Conservation (phyloP, 2,329 filamentous ascomycete species). For the Beauveria sp. region DNA sequence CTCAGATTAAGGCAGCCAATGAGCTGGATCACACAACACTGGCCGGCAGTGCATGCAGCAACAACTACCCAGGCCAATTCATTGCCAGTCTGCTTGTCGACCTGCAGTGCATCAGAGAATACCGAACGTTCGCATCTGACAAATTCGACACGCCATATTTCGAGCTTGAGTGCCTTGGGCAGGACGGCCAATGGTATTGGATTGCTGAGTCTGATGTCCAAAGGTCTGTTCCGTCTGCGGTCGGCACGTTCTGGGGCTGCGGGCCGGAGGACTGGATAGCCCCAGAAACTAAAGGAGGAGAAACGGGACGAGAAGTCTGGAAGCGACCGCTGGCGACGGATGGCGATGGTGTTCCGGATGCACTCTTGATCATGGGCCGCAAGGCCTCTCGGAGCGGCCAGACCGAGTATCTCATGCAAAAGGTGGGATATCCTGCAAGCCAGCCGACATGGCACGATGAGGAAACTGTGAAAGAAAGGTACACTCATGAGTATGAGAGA, state of each 20-base stretch:
- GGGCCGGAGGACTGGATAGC: not conserved
- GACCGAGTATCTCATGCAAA: not conserved
- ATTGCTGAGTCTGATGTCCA: not conserved
- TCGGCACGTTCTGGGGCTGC: slow-evolving; percentile 1
- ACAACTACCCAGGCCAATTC: not conserved
- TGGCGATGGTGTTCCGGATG: not conserved
- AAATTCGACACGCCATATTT: not conserved
- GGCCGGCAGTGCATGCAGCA: not conserved
- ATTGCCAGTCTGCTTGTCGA: not conserved
- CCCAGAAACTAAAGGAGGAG: not conserved
- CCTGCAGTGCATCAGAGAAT: not conserved
- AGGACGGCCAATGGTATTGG: slow-evolving; percentile 2
- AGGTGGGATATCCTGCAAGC: not conserved
- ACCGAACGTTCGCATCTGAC: not conserved
- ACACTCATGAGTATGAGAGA: not conserved
- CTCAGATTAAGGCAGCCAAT: not conserved
- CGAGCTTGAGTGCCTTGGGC: not conserved
- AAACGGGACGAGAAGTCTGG: slow-evolving; percentile 1
- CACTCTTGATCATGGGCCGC: not conserved
- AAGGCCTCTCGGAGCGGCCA: not conserved
- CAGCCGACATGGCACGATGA: not conserved
- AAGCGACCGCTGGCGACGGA: not conserved
- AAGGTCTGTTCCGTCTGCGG: not conserved
- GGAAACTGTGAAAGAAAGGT: not conserved
- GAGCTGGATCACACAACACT: not conserved